Evolutionary conservation across 2,329 filamentous ascomycete species (phyloP).

Genomic region (Didymella keratinophila): DNA sequence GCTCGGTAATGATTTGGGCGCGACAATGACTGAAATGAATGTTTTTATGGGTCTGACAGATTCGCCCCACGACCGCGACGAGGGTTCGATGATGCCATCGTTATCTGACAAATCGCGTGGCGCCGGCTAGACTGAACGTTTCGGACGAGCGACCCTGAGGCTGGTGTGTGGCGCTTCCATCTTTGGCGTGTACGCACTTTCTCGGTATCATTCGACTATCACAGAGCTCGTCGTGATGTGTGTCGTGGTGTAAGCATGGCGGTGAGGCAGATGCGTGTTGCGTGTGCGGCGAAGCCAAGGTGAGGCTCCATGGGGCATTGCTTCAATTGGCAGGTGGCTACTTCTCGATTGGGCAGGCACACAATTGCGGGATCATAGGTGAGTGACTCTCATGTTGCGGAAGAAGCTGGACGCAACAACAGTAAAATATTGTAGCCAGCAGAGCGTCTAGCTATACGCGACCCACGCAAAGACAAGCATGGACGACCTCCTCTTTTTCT

Average conservation of each 20-base stretch:
- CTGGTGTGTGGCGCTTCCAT: not conserved
- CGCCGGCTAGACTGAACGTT: slow-evolving; percentile 5
- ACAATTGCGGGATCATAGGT: not conserved
- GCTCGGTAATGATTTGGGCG: slow-evolving; percentile 12
- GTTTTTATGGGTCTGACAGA: slow-evolving; percentile 19
- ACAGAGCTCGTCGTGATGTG: not conserved
- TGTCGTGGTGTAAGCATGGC: not conserved
- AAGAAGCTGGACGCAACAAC: too few species aligned
- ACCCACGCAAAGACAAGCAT: too few species aligned
- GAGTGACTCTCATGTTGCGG: too few species aligned
- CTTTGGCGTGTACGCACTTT: not conserved
- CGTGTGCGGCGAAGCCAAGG: not conserved
- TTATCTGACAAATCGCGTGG: slow-evolving; percentile 23
- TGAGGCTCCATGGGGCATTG: not conserved
- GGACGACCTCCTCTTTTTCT: too few species aligned
- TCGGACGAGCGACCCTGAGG: slow-evolving; percentile 2
- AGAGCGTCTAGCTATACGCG: too few species aligned
- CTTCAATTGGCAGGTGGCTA: not conserved
- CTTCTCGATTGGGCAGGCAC: slow-evolving; percentile 9
- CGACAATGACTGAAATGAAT: slow-evolving; percentile 13
- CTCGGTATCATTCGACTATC: too few species aligned
- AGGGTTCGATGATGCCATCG: slow-evolving; percentile 23
- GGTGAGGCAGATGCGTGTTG: too few species aligned
- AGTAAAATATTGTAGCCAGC: too few species aligned
- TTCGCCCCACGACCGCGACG: slow-evolving; percentile 17